Evolutionary conservation across 371 early-diverging fungal species (phyloP).

Genomic region (Smittium culicis): DNA sequence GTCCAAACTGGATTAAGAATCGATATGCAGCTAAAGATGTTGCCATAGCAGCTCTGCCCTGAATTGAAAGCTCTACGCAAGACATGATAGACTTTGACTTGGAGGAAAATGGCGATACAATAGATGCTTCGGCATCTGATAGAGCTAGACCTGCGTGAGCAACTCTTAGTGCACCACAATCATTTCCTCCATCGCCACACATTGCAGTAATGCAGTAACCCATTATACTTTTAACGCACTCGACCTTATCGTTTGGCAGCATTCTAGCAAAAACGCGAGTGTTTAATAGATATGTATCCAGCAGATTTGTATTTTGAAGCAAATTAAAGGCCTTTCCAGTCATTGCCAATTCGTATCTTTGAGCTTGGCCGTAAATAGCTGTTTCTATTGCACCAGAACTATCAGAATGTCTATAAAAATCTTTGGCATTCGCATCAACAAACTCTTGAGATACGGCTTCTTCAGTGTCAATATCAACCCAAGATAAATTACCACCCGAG

Average conservation of each 20-base stretch:
- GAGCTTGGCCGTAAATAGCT: slow-evolving; percentile 13
- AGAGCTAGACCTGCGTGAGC: slow-evolving; percentile 84
- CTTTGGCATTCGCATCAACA: slow-evolving; percentile 9
- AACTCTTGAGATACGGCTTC: background rate
- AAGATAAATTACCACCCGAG: slow-evolving; percentile 7
- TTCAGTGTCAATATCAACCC: background rate
- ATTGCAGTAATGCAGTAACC: slow-evolving; percentile 47
- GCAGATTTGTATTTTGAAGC: slow-evolving; percentile 19
- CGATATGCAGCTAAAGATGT: slow-evolving; percentile 62
- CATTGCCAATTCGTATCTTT: slow-evolving; percentile 42
- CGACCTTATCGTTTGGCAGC: slow-evolving; percentile 54
- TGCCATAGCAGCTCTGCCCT: slow-evolving; percentile 63
- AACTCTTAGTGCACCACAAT: slow-evolving; percentile 81
- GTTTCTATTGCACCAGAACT: slow-evolving; percentile 14
- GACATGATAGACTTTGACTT: slow-evolving; percentile 39
- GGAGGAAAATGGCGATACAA: slow-evolving; percentile 73
- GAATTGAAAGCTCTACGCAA: slow-evolving; percentile 53
- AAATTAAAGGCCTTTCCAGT: slow-evolving; percentile 48
- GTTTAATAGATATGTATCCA: slow-evolving; percentile 33
- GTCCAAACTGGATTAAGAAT: slow-evolving; percentile 63
- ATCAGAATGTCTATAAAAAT: slow-evolving; percentile 22
- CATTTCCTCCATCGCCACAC: slow-evolving; percentile 95
- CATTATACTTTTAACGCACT: slow-evolving; percentile 49
- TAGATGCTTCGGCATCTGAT: slow-evolving; percentile 53
- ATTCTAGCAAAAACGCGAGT: slow-evolving; percentile 60